Base-by-base conservation (phyloP, 306 rosid species). In the Macrotyloma uniflorum region DNA sequence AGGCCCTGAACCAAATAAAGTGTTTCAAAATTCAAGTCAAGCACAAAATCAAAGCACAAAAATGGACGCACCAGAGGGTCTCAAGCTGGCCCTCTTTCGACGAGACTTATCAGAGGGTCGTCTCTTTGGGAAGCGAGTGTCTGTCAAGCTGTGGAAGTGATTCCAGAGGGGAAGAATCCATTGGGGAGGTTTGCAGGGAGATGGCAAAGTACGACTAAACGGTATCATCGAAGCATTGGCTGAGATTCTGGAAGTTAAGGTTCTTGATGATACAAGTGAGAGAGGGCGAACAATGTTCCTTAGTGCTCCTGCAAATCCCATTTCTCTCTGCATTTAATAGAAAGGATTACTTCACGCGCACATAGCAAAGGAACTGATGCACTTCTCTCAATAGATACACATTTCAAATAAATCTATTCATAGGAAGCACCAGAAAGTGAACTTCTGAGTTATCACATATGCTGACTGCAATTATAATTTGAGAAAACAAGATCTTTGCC, bases 121-220 rank as follows among this genome's bases (percentile, higher is more conserved):
- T 68, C 96, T 82, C 87, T 92, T 94, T 2, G 98, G 98, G 64
- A 83, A 83, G 38, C 92, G 92, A 59, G 98, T 82, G 16, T 95
- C 98, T 6, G 98, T 92, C 86, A 95, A 88, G 85, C 92, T 88
- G 84, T 89, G 89, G 18, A 92, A 81, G 76, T 84, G 88, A 70
- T 64, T 90, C 38, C 62, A 20, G 38, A 83, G 22, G 65, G 86
- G 86, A 75, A 86, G 81, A 79, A 80, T 26, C 91, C 91, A 85
- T 30, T 85, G 90, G 45, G 84, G 81, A 59, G 18, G 75, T 45
- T 24, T 67, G 79, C 42, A 40, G 46, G 79, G 55, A 46, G 82
- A 65, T 14, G 75, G 47, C 49, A 75, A 74, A 79, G 79, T 2
- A 33, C 84, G 20, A 32, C 80, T 13, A 74, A 83, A 75, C 18